A percentile compares a stretch with the other conserved stretches of the same genome.
Evolutionary conservation across 2,329 filamentous ascomycete species (phyloP).

Genomic region (Setomelanomma holmii): DNA sequence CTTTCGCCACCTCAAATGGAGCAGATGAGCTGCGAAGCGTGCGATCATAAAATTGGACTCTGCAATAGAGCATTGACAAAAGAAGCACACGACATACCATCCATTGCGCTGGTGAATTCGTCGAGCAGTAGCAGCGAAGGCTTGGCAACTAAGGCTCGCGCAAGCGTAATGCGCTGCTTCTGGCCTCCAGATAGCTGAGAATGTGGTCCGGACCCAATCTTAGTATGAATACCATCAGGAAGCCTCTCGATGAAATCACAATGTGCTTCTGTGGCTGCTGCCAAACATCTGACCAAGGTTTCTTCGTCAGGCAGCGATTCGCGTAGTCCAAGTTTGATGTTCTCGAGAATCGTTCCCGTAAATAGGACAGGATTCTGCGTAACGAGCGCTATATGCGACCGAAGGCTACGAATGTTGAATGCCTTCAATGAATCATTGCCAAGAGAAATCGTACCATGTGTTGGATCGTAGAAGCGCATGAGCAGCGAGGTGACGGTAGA

Average conservation of each 20-base stretch:
- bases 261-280: slow-evolving; percentile 64
- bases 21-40: too few relatives aligned
- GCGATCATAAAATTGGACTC: too few relatives aligned
- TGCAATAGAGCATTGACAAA: background rate
- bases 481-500: slow-evolving; percentile 54
- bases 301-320: slow-evolving; percentile 40
- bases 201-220: slow-evolving; percentile 41
- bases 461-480: slow-evolving; percentile 49
- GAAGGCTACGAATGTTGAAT: slow-evolving; percentile 41
- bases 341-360: slow-evolving; percentile 45
- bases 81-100: slow-evolving; percentile 14
- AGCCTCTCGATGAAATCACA: slow-evolving; percentile 46
- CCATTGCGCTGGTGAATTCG: slow-evolving; percentile 47
- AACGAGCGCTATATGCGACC: slow-evolving; percentile 42
- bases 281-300: slow-evolving; percentile 54
- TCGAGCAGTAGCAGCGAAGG: slow-evolving; percentile 45
- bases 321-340: slow-evolving; percentile 43
- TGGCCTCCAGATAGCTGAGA: slow-evolving; percentile 48
- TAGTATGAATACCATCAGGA: slow-evolving; percentile 44
- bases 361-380: slow-evolving; percentile 45
- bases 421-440: slow-evolving; percentile 34
- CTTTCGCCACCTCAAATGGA: too few relatives aligned
- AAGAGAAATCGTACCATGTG: slow-evolving; percentile 35
- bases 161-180: slow-evolving; percentile 49
- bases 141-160: slow-evolving; percentile 43